Evolutionary conservation across 257 asterid species (phyloP).

Genomic region (Echites panduratus): DNA sequence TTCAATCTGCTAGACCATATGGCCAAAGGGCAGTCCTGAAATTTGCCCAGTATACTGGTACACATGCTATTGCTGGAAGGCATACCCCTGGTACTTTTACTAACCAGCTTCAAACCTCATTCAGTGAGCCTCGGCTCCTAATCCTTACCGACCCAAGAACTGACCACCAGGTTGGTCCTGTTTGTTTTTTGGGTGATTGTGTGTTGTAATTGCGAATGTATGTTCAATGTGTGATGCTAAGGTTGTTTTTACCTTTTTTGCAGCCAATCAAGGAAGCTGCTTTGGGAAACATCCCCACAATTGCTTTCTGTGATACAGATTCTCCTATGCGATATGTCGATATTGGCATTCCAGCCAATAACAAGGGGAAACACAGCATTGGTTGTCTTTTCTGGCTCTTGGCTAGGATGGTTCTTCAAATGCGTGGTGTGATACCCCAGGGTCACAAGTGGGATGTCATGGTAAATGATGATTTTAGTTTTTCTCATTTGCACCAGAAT

Average conservation of each 20-base stretch:
- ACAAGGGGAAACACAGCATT: constrained; percentile 38
- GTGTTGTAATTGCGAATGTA: neutral
- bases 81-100: constrained; percentile 42
- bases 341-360: constrained; percentile 39
- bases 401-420: constrained; percentile 37
- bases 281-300: constrained; percentile 33
- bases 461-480: constrained; percentile 12
- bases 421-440: constrained; percentile 36
- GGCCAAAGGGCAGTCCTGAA: constrained; percentile 43
- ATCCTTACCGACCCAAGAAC: constrained; percentile 42
- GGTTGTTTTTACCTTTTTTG: constrained; percentile 5
- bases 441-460: constrained; percentile 41
- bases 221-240: neutral
- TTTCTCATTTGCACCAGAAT: neutral
- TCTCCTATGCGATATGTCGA: constrained; percentile 37
- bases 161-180: constrained; percentile 28
- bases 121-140: constrained; percentile 39
- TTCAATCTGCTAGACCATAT: constrained; percentile 42
- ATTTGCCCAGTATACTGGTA: constrained; percentile 35
- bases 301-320: constrained; percentile 40
- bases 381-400: constrained; percentile 41
- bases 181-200: neutral
- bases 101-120: constrained; percentile 38
- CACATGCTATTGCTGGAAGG: constrained; percentile 34
- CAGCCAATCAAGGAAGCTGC: constrained; percentile 43